Conservation (phyloP, 768 basidiomycete genomes). For the Pisolithus microcarpus region DNA sequence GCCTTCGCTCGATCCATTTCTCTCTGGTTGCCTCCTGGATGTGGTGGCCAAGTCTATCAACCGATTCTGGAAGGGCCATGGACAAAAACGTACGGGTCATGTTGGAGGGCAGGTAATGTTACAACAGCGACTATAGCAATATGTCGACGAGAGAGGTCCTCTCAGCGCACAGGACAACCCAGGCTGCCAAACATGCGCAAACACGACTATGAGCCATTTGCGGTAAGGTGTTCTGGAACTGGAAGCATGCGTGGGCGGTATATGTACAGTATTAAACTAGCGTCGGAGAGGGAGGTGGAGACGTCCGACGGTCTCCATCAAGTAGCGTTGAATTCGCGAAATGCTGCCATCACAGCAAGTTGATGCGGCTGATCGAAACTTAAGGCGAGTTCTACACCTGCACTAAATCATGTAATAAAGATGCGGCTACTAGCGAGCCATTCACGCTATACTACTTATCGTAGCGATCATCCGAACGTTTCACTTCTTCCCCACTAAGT, state of each 20-base stretch:
- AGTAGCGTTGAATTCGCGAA: background rate
- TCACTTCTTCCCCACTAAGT: background rate
- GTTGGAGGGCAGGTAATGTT: constrained; percentile 2
- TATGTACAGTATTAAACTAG: too few relatives aligned
- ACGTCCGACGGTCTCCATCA: background rate
- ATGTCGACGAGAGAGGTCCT: too few relatives aligned
- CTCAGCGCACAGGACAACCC: too few relatives aligned
- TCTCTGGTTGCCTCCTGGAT: constrained; percentile 73
- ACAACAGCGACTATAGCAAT: background rate
- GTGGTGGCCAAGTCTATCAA: constrained; percentile 6
- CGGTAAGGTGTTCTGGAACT: too few relatives aligned
- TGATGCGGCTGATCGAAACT: background rate
- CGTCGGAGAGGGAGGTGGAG: background rate
- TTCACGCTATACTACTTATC: background rate
- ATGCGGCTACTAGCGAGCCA: too few relatives aligned
- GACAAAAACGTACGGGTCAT: constrained; percentile 51
- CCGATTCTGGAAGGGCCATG: background rate
- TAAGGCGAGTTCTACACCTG: background rate
- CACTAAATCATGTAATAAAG: background rate
- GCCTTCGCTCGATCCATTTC: constrained; percentile 68
- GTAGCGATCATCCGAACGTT: background rate
- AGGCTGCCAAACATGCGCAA: too few relatives aligned
- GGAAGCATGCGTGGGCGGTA: too few relatives aligned
- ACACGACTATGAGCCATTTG: too few relatives aligned
- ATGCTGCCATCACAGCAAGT: background rate